phyloP scores from a whole-genome alignment of 2,329 filamentous ascomycete species.

The Nemania sp. region DNA sequence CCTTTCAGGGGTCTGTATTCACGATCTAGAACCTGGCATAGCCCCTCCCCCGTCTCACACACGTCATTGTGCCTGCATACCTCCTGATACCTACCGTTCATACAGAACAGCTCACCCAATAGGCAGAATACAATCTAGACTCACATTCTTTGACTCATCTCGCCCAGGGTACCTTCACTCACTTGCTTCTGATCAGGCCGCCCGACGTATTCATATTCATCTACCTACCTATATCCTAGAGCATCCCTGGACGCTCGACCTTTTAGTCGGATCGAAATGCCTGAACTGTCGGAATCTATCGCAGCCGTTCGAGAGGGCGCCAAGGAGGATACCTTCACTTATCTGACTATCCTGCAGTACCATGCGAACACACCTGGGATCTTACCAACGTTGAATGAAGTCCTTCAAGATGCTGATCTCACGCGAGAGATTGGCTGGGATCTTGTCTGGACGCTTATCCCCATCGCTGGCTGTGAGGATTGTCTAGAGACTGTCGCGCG shows the following conservation, averaged over 20 bases:
- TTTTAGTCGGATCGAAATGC: conserved; percentile 25
- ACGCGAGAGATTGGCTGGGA: conserved; percentile 84
- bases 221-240: background rate
- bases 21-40: conserved; percentile 23
- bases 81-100: background rate
- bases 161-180: background rate
- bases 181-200: background rate
- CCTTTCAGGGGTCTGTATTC: background rate
- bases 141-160: background rate
- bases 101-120: too few relatives aligned
- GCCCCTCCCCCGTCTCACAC: conserved; percentile 23
- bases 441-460: conserved; percentile 73
- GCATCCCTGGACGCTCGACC: background rate
- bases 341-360: conserved; percentile 71
- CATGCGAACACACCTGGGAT: conserved; percentile 40
- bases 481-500: conserved; percentile 76
- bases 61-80: conserved; percentile 24
- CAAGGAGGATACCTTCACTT: conserved; percentile 68
- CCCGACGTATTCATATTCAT: background rate
- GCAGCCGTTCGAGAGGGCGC: conserved; percentile 38
- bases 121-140: too few relatives aligned
- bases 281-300: conserved; percentile 37
- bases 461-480: conserved; percentile 66
- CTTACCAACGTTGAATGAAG: conserved; percentile 68
- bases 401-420: conserved; percentile 68